A percentile compares a stretch with the other conserved stretches of the same genome.
Evolutionary conservation across 441 rosid species (phyloP).

Genomic region (Arabidopsis hybrid): DNA sequence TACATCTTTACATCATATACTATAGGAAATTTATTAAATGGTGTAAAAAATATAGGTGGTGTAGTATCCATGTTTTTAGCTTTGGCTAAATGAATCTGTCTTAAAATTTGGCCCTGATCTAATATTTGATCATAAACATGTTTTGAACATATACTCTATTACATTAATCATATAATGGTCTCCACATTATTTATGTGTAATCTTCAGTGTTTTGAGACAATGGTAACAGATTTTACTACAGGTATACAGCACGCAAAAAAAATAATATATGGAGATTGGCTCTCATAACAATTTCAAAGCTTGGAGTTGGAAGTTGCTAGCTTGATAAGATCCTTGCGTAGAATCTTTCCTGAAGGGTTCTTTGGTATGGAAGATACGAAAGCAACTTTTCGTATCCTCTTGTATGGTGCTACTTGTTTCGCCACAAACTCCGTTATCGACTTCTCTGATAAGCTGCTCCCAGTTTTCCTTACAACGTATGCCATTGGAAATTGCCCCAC

Average conservation of each 20-base stretch:
- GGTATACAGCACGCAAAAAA: background rate
- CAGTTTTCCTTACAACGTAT: constrained; percentile 70
- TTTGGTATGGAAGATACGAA: constrained; percentile 76
- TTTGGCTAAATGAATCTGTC: background rate
- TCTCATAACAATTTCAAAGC: constrained; percentile 31
- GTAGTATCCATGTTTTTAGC: background rate
- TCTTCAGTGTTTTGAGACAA: background rate
- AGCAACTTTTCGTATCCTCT: constrained; percentile 76
- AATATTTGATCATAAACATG: background rate
- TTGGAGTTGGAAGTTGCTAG: constrained; percentile 70
- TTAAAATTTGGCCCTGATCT: background rate
- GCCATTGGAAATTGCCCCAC: constrained; percentile 94
- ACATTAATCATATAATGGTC: too few species aligned
- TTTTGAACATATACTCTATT: background rate
- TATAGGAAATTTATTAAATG: background rate
- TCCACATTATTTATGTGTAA: background rate
- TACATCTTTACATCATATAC: background rate
- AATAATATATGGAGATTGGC: background rate
- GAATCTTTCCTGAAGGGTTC: constrained; percentile 94
- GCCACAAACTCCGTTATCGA: constrained; percentile 71
- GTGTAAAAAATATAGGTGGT: background rate
- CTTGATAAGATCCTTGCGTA: constrained; percentile 89
- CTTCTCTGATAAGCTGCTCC: constrained; percentile 56
- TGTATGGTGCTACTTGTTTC: constrained; percentile 89
- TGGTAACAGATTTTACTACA: constrained; percentile 17